Conservation (phyloP, 208 protist genomes). For the Tritrichomonas foetus region DNA sequence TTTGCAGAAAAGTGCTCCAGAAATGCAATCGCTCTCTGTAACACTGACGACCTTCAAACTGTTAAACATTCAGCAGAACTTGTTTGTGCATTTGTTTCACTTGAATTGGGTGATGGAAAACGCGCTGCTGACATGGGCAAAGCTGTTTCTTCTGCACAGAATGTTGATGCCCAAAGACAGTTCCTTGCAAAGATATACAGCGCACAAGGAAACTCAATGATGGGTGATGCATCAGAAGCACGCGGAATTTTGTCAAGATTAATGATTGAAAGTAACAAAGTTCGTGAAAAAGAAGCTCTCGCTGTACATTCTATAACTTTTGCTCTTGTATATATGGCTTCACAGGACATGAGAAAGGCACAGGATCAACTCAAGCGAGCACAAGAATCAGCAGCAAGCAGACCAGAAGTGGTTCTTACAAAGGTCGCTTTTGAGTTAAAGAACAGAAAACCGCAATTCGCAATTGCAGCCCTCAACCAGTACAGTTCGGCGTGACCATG, state of each 20-base stretch:
- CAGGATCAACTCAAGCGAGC: neutral
- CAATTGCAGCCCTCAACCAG: neutral
- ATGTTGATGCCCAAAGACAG: neutral
- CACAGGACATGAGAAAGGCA: neutral
- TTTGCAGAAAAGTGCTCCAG: conserved; percentile 4
- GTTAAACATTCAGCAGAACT: neutral
- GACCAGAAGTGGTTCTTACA: neutral
- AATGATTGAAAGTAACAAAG: neutral
- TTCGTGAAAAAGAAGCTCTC: neutral
- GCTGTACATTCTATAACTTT: neutral
- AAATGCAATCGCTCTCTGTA: neutral
- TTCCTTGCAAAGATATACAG: neutral
- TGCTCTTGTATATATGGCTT: neutral
- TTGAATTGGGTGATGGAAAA: conserved; percentile 12
- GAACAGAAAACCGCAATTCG: neutral
- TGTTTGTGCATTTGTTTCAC: neutral
- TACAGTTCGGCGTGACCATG: too few species aligned
- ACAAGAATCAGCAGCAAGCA: neutral
- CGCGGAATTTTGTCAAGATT: neutral
- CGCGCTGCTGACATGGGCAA: conserved; percentile 6
- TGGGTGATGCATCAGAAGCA: neutral
- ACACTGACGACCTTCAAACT: neutral
- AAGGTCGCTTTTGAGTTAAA: neutral
- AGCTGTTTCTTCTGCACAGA: neutral
- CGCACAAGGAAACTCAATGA: neutral